Evolutionary conservation across 805 yeast species (phyloP).

Genomic region (Lachancea thermotolerans): DNA sequence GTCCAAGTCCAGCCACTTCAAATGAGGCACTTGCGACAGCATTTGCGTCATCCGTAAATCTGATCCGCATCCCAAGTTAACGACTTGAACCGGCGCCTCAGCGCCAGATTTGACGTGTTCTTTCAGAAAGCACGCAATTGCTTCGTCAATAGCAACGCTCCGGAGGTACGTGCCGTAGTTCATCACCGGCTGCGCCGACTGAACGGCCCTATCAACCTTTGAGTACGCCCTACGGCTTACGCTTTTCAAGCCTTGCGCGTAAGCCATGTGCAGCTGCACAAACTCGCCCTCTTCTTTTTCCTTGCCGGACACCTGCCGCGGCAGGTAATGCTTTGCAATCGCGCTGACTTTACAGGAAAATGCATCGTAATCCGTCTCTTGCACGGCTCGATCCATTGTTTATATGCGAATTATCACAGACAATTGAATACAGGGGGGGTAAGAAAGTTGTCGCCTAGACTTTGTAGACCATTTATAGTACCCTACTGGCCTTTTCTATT

Average conservation of each 20-base stretch:
- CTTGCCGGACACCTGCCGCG: slow-evolving; percentile 29
- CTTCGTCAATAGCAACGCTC: slow-evolving; percentile 44
- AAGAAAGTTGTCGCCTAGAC: no score
- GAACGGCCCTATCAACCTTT: slow-evolving; percentile 15
- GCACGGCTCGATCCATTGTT: slow-evolving; percentile 22
- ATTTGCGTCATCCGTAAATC: slow-evolving; percentile 48
- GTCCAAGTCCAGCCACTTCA: slow-evolving; percentile 45
- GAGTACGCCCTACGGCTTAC: slow-evolving; percentile 17
- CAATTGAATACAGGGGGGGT: neutral
- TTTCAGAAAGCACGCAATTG: slow-evolving; percentile 38
- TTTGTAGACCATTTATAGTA: no score
- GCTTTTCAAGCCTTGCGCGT: slow-evolving; percentile 16
- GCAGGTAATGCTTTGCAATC: slow-evolving; percentile 41
- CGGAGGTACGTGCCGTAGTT: slow-evolving; percentile 66
- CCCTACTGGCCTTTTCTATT: neutral
- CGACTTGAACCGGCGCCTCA: slow-evolving; percentile 38
- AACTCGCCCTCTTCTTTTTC: slow-evolving; percentile 11
- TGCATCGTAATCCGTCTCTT: slow-evolving; percentile 61
- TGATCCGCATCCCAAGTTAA: slow-evolving; percentile 64
- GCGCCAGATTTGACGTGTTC: no score
- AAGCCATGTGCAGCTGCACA: slow-evolving; percentile 19
- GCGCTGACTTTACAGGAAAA: slow-evolving; percentile 57
- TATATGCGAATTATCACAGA: neutral
- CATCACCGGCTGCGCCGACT: slow-evolving; percentile 52
- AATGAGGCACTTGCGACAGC: slow-evolving; percentile 23